Evolutionary conservation across 345 rosid genomes (phyloP).

Genomic region (Boechera stricta): DNA sequence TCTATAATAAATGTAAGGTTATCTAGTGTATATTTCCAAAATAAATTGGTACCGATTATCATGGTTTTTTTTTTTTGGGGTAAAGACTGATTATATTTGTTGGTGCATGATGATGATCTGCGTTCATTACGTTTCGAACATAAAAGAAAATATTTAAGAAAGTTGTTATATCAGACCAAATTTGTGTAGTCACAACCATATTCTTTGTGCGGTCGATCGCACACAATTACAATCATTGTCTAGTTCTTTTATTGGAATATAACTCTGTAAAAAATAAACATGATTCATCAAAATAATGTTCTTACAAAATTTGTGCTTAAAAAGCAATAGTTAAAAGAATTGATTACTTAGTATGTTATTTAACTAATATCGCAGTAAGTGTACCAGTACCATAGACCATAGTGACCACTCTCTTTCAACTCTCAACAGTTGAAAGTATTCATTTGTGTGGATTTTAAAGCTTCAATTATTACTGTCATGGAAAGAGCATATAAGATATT

Average conservation of each 20-base stretch:
- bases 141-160: background rate
- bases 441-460: slow-evolving; percentile 15
- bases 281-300: background rate
- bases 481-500: slow-evolving; percentile 16
- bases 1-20: background rate
- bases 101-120: slow-evolving; percentile 36
- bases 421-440: background rate
- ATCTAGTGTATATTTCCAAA: background rate
- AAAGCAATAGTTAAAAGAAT: background rate
- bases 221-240: slow-evolving; percentile 35
- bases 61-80: background rate
- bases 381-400: background rate
- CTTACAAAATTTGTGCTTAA: slow-evolving; percentile 8
- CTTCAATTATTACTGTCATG: slow-evolving; percentile 35
- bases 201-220: slow-evolving; percentile 30
- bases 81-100: background rate
- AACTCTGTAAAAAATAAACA: background rate
- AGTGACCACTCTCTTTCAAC: slow-evolving; percentile 32
- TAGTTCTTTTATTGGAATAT: slow-evolving; percentile 1
- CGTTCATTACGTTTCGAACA: slow-evolving; percentile 17
- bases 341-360: background rate
- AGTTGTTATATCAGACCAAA: slow-evolving; percentile 11
- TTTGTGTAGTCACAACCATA: slow-evolving; percentile 33
- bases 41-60: background rate
- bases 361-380: background rate